Evolutionary conservation across 164 flowering plant genomes (phyloP), one percentile per base, ranked within the genome.

Genomic region (Tinospora cordifolia): DNA sequence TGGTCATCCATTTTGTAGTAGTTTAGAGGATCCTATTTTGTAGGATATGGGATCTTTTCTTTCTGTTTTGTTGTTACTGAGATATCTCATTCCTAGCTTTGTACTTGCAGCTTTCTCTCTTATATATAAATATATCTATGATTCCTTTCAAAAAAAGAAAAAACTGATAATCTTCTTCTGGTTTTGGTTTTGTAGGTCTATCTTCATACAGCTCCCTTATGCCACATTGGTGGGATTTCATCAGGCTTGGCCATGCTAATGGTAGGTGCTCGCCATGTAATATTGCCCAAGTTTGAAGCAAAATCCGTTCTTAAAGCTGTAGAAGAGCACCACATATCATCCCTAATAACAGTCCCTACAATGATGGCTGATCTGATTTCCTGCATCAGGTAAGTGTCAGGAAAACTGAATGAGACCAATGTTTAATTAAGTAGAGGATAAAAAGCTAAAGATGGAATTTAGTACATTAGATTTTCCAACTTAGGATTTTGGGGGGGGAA

Each of bases 191-290:
- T 76, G 72, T 77, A 93, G 98, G 90, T 91, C 19, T 94, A 94
- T 81, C 81, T 91, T 77, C 98, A 94, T 68, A 86, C 98, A 63
- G 89, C 98, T 76, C 97, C 97, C 26, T 70, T 94, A 65, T 90
- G 97, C 72, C 98, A 94, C 79, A 88, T 94, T 59, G 98, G 98
- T 58, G 98, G 96, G 63, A 81, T 94, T 67, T 94, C 98, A 30
- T 91, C 98, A n/a, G 93, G 93, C 63, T 25, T 94, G 80, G 88
- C 98, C 65, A 84, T 89, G 87, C 78, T 91, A 71, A 89, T 94
- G 92, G 83, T 80, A 25, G 96, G 93, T 73, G 96, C 84, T 67
- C 81, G 85, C 80, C 96, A 94, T 83, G 83, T 94, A 30, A 70
- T 94, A 46, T 69, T 84, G 36, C 91, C 97, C 11, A 94, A 88